phyloP scores from a whole-genome alignment of 2,329 filamentous ascomycete genomes.

The Periconia macrospinosa region DNA sequence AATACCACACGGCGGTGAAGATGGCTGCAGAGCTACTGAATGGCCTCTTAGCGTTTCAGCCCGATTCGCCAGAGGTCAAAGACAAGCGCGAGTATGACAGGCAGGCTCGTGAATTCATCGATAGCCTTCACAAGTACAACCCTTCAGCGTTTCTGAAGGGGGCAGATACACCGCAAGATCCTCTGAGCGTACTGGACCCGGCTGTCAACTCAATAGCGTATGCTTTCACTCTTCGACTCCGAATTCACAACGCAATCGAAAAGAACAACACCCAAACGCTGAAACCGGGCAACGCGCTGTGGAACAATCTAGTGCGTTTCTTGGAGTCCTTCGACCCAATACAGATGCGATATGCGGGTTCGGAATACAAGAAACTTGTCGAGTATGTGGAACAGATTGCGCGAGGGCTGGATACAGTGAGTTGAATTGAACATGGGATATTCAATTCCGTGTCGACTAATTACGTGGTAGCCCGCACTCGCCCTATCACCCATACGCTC shows the following conservation, averaged over 20 bases:
- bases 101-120: constrained; percentile 37
- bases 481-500: constrained; percentile 45
- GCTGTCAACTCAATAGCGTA: constrained; percentile 62
- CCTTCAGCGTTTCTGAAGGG: constrained; percentile 37
- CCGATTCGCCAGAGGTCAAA: constrained; percentile 31
- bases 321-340: constrained; percentile 54
- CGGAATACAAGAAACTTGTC: constrained; percentile 50
- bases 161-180: constrained; percentile 42
- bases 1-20: neutral
- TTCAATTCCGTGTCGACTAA: constrained; percentile 6
- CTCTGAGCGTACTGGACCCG: constrained; percentile 56
- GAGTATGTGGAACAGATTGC: constrained; percentile 41
- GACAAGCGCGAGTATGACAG: constrained; percentile 45
- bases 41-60: constrained; percentile 39
- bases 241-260: constrained; percentile 45
- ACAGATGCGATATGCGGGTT: constrained; percentile 58
- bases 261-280: constrained; percentile 44
- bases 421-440: constrained; percentile 5
- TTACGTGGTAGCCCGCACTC: constrained; percentile 28
- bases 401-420: constrained; percentile 33
- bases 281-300: constrained; percentile 50
- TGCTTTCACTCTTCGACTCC: constrained; percentile 56
- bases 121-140: constrained; percentile 37
- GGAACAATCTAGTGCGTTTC: constrained; percentile 54
- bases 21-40: constrained; percentile 37